A percentile compares a stretch with the other conserved stretches of the same genome.
Evolutionary conservation across 176 grass and related monocot species (phyloP).

Genomic region (Musa troglodytarum): DNA sequence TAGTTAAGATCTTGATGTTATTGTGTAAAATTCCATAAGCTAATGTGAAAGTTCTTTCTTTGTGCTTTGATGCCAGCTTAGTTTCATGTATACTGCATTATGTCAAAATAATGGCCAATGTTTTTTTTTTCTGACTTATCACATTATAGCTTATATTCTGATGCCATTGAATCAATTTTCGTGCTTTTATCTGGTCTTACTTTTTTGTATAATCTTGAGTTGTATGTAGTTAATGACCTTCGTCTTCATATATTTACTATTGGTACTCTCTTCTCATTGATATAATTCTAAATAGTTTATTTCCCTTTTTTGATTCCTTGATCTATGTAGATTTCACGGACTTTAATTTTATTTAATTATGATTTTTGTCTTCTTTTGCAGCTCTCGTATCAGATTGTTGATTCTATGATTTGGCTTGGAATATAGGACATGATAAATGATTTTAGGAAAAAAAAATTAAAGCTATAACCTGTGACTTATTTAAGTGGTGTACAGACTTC

Average conservation of each 20-base stretch:
- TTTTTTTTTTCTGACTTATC: not conserved
- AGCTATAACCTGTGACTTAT: slow-evolving; percentile 87
- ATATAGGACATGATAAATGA: slow-evolving; percentile 99
- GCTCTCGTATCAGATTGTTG: slow-evolving; percentile 94
- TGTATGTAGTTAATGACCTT: not conserved
- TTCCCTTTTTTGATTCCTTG: no score
- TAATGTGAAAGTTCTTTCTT: no score
- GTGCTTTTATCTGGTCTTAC: not conserved
- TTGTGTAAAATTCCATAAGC: no score
- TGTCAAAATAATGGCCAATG: not conserved
- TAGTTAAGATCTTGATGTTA: no score
- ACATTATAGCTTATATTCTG: not conserved
- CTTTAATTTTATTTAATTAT: slow-evolving; percentile 9
- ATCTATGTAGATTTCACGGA: no score
- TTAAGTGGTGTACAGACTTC: slow-evolving; percentile 73
- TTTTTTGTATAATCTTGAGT: not conserved
- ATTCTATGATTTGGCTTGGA: slow-evolving; percentile 98
- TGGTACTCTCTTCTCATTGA: not conserved
- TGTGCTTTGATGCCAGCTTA: not conserved
- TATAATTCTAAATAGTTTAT: no score
- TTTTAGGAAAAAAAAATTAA: slow-evolving; percentile 92
- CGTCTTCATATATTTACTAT: not conserved
- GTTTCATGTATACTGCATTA: not conserved
- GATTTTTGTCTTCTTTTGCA: slow-evolving; percentile 34
- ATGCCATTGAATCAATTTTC: not conserved